Base-by-base conservation (phyloP, 192 early-diverging fungal genomes). In the Chytriomyces confervae region DNA sequence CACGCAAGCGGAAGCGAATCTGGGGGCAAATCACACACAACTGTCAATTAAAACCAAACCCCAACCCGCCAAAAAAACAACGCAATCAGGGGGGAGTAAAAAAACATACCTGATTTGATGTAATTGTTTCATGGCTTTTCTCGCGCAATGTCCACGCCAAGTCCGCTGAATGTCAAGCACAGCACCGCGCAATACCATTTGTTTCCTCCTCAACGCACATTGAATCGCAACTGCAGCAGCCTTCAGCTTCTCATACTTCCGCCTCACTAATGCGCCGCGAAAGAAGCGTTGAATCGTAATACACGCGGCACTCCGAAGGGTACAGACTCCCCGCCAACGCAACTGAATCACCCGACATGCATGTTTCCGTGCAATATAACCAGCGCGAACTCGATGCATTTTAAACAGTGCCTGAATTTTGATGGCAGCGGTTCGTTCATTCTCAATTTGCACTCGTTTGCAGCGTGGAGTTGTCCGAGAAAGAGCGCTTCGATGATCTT, bases 331-430 rank as follows among this genome's bases (percentile, higher is more conserved):
- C 11, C 62, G 18, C 62, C 62, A 64, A 7, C 18, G 11, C 18
- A 9, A 64, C 27, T 64, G 62, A 64, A 64, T 64, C 0, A 36
- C 62, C 29, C 6, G 62, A 64, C 62, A 64, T 4, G 62, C 62
- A 18, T 11, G n/a, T 27, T 11, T 64, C 11, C 18, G 20, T 27
- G 27, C 18, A 11, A 24, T 24, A 13, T 11, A 18, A 29, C 62
- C 20, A 23, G 62, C 18, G 62, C 62, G 62, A 13, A 24, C 16
- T 24, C 62, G 16, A 64, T 64, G 62, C 62, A 64, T 64, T 64
- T 29, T 64, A 29, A 64, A 64, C 13, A 64, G 20, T 13, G 62
- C 16, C 62, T 64, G 62, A 27, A 64, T 64, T 8, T 64, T 64
- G 18, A 64, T 24, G 62, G 62, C 18, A 29, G 62, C 62, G 5